Conservation (phyloP, 129 eudicot species). For the Flaveria robusta region DNA sequence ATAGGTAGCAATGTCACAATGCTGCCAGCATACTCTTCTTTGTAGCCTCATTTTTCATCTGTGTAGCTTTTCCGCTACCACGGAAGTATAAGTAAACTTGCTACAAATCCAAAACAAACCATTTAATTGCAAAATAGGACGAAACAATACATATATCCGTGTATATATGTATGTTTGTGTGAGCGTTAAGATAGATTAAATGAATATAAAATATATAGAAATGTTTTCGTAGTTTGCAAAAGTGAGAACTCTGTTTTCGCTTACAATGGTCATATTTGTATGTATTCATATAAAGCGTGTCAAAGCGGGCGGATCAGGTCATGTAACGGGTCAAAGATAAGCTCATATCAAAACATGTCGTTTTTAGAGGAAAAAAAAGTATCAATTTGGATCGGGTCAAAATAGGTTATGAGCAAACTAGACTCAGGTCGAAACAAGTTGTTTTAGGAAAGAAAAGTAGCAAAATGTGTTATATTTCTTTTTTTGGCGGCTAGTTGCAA, state of each 20-base stretch:
- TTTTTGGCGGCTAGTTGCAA: too few relatives aligned
- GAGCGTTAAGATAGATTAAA: not conserved
- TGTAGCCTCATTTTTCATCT: conserved; percentile 81
- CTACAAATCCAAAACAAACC: conserved; percentile 30
- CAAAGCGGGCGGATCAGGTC: not conserved
- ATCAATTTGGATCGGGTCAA: too few relatives aligned
- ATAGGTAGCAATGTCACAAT: conserved; percentile 34
- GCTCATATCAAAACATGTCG: too few relatives aligned
- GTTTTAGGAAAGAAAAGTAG: too few relatives aligned
- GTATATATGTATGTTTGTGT: not conserved
- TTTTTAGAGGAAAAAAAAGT: too few relatives aligned
- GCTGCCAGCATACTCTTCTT: conserved; percentile 70
- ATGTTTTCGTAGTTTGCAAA: not conserved
- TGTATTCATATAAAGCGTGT: not conserved
- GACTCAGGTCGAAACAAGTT: too few relatives aligned
- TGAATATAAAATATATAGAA: not conserved
- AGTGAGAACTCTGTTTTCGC: not conserved
- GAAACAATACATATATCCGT: not conserved
- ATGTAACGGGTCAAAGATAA: not conserved
- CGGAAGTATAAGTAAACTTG: conserved; percentile 62
- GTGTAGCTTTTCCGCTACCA: conserved; percentile 85
- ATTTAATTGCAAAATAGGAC: not conserved
- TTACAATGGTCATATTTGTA: not conserved
- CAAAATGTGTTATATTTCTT: too few relatives aligned
- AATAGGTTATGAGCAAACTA: too few relatives aligned